These are phyloP conservation scores for Didymellaceae sp. DNA, from an alignment of 2,329 filamentous ascomycete genomes.

Conservation along the genomic window DNA sequence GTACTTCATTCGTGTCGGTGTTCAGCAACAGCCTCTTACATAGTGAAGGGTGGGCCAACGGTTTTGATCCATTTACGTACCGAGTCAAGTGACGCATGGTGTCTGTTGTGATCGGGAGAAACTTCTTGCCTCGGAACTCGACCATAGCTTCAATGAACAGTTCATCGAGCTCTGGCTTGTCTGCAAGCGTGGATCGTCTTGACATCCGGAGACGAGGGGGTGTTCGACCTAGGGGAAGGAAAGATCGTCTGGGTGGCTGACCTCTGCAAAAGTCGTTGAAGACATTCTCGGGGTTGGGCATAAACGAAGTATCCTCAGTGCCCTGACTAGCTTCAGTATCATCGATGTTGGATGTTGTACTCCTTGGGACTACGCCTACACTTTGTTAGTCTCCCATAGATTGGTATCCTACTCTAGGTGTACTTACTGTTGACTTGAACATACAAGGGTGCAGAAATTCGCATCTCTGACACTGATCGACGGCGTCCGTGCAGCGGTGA, in stretches of 20 bases:
- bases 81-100: conserved; percentile 15
- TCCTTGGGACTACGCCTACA: not conserved
- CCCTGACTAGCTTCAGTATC: not conserved
- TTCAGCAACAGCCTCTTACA: conserved; percentile 25
- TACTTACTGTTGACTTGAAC: not conserved
- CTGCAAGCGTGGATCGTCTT: conserved; percentile 21
- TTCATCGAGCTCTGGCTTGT: conserved; percentile 24
- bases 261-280: conserved; percentile 9
- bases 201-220: conserved; percentile 5
- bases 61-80: conserved; percentile 22
- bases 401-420: not conserved
- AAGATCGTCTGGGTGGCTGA: conserved; percentile 9
- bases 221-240: not conserved
- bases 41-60: conserved; percentile 17
- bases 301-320: not conserved
- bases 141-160: conserved; percentile 14
- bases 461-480: not conserved
- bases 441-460: not conserved
- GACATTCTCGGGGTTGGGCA: not conserved
- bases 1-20: conserved; percentile 19
- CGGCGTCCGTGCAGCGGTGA: not conserved
- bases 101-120: conserved; percentile 18
- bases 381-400: not conserved
- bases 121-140: conserved; percentile 8
- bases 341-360: not conserved